Evolutionary conservation across 306 rosid species (phyloP), one percentile per base, ranked within the genome.

Genomic region (Malus asiatica): DNA sequence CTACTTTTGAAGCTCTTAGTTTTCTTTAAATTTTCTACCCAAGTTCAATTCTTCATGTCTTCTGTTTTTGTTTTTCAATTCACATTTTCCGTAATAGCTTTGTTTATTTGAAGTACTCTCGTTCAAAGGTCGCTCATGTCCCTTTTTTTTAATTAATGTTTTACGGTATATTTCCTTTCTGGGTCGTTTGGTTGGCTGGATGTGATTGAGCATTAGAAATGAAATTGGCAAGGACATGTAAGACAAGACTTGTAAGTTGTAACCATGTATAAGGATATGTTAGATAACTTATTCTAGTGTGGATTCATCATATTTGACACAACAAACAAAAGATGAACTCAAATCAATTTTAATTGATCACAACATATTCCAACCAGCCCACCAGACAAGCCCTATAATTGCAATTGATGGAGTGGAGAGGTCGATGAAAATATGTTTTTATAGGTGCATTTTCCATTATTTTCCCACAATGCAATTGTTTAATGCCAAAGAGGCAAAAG

Each of bases 111-210:
- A 60, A 72, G 76, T 83, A 68, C 76, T 83, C 88, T 73, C 55
- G 79, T 84, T 83, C 85, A 85, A 80, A 73, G 77, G 81, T 83
- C 81, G 78, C 71, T 82, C 68, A 71, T 72, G 71, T 44, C 78
- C 73, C 73, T 42, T 10, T 42, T 42, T 8, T 9, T 42, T 9
- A 42, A 42, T 42, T 42, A 42, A 42, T 42, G 45, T 42, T 42
- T 42, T 42, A 8, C 3, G 3, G 44, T 2, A 9, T 9, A 42
- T 51, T 51, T 48, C 1, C 55, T 51, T 51, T 51, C 20, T 16
- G 9, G 9, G 10, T 38, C 2, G 0, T 38, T 38, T 38, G 40
- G 40, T 35, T 35, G 9, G 40, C 40, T 35, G 2, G 9, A 35
- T 35, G 40, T 35, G 40, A 35, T 38, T 38, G 42, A 38, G 10